Evolutionary conservation across 306 rosid species (phyloP).

Genomic region (Lathyrus sativus): DNA sequence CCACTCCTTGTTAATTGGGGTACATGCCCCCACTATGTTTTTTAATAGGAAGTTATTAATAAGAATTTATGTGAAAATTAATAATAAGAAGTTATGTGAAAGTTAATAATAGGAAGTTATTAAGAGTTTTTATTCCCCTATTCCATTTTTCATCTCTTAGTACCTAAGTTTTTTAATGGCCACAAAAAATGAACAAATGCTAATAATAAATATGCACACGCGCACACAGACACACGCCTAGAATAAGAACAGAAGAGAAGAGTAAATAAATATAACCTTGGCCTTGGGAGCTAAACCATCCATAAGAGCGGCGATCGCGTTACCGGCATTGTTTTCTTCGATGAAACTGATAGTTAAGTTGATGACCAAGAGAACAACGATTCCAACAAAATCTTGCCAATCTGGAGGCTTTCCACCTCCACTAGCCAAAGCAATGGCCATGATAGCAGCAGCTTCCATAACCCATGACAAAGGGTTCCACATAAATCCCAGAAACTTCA

Average conservation of each 20-base stretch:
- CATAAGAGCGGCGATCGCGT: conserved; percentile 99
- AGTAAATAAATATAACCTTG: conserved; percentile 48
- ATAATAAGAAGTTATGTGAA: too few relatives aligned
- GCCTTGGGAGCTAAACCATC: conserved; percentile 98
- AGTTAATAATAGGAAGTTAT: too few relatives aligned
- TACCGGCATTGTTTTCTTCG: conserved; percentile 96
- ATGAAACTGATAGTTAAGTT: conserved; percentile 93
- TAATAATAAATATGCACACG: neutral
- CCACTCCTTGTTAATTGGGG: too few relatives aligned
- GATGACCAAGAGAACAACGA: conserved; percentile 57
- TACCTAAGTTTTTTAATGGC: conserved; percentile 45
- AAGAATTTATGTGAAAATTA: too few relatives aligned
- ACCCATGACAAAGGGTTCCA: conserved; percentile 99
- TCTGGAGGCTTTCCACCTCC: conserved; percentile 88
- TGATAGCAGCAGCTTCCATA: conserved; percentile 97
- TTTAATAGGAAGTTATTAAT: too few relatives aligned
- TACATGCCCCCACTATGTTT: too few relatives aligned
- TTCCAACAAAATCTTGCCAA: conserved; percentile 95
- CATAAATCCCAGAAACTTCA: conserved; percentile 94
- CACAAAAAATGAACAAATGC: conserved; percentile 24
- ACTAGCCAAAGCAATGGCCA: conserved; percentile 90
- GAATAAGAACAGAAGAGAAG: too few relatives aligned
- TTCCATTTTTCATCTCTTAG: conserved; percentile 87
- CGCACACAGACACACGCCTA: too few relatives aligned
- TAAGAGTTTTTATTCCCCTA: too few relatives aligned